A percentile compares a stretch with the other conserved stretches of the same genome.
Conservation (phyloP, 2,329 filamentous ascomycete genomes). For the Fusarium chaquense region DNA sequence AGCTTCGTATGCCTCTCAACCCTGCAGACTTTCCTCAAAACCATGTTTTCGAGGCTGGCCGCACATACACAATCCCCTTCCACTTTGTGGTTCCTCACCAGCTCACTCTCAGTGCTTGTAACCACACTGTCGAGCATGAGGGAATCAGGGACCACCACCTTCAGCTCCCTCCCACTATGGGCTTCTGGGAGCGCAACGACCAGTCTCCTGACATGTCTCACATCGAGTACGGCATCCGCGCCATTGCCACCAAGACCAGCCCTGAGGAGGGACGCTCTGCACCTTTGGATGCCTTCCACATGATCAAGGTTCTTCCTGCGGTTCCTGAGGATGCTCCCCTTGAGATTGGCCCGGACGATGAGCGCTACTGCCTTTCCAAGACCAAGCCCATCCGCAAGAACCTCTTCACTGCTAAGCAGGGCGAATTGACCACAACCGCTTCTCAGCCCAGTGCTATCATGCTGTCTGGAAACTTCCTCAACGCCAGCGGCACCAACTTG, state of each 20-base stretch:
- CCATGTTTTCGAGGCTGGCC: conserved; percentile 61
- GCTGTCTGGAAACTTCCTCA: conserved; percentile 62
- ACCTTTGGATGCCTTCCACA: conserved; percentile 57
- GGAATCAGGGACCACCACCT: conserved; percentile 65
- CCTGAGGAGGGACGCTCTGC: conserved; percentile 46
- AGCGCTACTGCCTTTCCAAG: conserved; percentile 63
- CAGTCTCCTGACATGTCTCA: conserved; percentile 66
- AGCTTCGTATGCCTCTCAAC: conserved; percentile 65
- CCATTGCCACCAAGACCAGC: conserved; percentile 53
- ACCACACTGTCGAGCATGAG: conserved; percentile 60
- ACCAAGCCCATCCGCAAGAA: conserved; percentile 66
- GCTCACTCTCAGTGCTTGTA: conserved; percentile 68
- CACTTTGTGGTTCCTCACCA: conserved; percentile 70
- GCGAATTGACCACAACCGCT: conserved; percentile 60
- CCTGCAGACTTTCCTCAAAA: conserved; percentile 61
- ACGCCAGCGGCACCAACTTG: conserved; percentile 57
- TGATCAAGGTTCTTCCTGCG: conserved; percentile 66
- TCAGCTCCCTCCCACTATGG: conserved; percentile 65
- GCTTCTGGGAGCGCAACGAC: conserved; percentile 66
- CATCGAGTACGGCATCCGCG: conserved; percentile 66
- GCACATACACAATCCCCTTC: conserved; percentile 66
- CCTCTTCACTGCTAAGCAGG: conserved; percentile 64
- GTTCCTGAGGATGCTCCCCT: conserved; percentile 64
- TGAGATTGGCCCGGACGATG: conserved; percentile 60
- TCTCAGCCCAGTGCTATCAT: conserved; percentile 63